Evolutionary conservation across 345 rosid genomes (phyloP).

Genomic region (Lumnitzera racemosa): DNA sequence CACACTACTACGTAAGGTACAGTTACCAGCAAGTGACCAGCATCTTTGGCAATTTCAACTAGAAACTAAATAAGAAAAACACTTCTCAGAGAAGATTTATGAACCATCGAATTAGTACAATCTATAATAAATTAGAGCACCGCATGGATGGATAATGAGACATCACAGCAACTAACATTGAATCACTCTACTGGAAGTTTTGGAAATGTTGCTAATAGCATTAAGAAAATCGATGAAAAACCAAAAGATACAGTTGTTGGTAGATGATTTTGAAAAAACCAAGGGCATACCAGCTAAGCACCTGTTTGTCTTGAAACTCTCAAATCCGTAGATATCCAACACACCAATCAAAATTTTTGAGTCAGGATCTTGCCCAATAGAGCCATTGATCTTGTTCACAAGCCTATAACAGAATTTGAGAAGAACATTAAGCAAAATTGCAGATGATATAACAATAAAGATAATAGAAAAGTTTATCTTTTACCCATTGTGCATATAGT

Average conservation of each 20-base stretch:
- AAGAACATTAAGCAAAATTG: slow-evolving; percentile 10
- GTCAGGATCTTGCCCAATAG: slow-evolving; percentile 87
- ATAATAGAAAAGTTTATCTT: not conserved
- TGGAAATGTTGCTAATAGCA: too few species aligned
- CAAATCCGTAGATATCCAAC: slow-evolving; percentile 98
- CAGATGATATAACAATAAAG: slow-evolving; percentile 5
- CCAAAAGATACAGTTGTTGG: too few species aligned
- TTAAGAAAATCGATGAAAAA: too few species aligned
- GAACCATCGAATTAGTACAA: not conserved
- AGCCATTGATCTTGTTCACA: slow-evolving; percentile 78
- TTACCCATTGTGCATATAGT: too few species aligned
- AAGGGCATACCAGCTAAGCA: slow-evolving; percentile 94
- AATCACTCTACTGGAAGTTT: too few species aligned
- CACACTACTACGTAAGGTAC: not conserved
- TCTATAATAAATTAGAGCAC: too few species aligned
- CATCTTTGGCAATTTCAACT: too few species aligned
- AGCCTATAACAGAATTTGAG: slow-evolving; percentile 44
- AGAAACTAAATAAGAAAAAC: too few species aligned
- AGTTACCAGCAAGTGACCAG: too few species aligned
- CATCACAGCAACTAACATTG: too few species aligned
- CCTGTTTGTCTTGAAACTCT: slow-evolving; percentile 99
- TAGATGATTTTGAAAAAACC: slow-evolving; percentile 34
- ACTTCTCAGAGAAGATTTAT: not conserved
- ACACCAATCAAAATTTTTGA: slow-evolving; percentile 82
- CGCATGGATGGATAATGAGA: too few species aligned